Percentiles rank a stretch among this genome's conserved stretches.
Conservation (phyloP, 352 stramenopile species). For the Phytophthora ramorum region DNA sequence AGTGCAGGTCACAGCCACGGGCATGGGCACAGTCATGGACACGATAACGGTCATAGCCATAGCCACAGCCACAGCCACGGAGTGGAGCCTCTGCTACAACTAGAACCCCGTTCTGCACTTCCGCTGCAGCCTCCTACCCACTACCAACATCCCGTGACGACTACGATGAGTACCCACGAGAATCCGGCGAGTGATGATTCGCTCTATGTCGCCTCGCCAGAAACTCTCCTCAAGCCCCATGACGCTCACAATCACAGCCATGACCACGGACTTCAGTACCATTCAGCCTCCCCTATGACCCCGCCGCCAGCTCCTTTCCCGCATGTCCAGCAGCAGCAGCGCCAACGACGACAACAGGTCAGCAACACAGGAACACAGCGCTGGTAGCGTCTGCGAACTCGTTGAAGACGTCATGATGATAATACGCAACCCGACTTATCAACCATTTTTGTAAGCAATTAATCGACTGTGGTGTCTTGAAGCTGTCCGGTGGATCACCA, state of each 20-base stretch:
- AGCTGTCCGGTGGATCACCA: neutral
- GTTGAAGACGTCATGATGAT: neutral
- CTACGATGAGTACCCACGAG: slow-evolving; percentile 66
- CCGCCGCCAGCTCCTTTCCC: slow-evolving; percentile 9
- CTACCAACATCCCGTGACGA: slow-evolving; percentile 22
- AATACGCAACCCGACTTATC: slow-evolving; percentile 11
- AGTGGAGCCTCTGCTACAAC: slow-evolving; percentile 4
- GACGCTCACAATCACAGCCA: slow-evolving; percentile 16
- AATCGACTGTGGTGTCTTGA: slow-evolving; percentile 2
- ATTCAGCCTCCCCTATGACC: slow-evolving; percentile 2
- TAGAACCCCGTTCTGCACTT: slow-evolving; percentile 15
- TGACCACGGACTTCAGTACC: slow-evolving; percentile 17
- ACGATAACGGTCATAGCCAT: slow-evolving; percentile 29
- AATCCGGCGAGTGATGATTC: slow-evolving; percentile 70
- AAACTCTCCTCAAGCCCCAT: slow-evolving; percentile 16
- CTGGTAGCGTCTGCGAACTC: slow-evolving; percentile 19
- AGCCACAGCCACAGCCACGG: slow-evolving; percentile 34
- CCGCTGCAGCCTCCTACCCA: slow-evolving; percentile 18
- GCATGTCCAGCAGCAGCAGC: slow-evolving; percentile 15
- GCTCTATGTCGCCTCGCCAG: slow-evolving; percentile 14
- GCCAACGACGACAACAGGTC: slow-evolving; percentile 10
- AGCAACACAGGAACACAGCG: slow-evolving; percentile 17
- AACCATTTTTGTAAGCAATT: slow-evolving; percentile 29
- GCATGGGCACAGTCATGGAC: slow-evolving; percentile 25
- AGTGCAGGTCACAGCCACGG: slow-evolving; percentile 21